These are phyloP conservation scores for Gossypium rotundifolium DNA, from an alignment of 345 rosid genomes.

Conservation along the genomic window DNA sequence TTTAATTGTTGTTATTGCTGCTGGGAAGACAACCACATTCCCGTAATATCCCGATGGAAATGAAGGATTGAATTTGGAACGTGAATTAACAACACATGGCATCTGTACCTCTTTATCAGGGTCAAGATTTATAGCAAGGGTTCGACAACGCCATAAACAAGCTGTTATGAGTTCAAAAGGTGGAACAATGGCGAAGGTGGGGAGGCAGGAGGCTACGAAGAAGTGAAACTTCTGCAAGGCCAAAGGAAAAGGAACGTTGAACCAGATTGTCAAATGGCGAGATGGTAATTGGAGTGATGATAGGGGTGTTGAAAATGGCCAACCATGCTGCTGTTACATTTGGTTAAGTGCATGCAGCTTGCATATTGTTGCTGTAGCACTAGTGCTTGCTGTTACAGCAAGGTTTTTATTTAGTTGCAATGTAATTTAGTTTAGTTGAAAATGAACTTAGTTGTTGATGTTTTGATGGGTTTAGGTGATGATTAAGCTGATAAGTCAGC, in stretches of 20 bases:
- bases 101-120: constrained; percentile 1
- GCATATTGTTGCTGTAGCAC: too few relatives aligned
- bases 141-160: constrained; percentile 9
- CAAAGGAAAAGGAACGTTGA: constrained; percentile 13
- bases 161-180: neutral
- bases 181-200: constrained; percentile 7
- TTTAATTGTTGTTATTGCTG: neutral
- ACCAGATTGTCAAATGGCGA: neutral
- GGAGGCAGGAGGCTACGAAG: constrained; percentile 10
- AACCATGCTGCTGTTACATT: too few relatives aligned
- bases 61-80: neutral
- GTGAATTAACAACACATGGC: neutral
- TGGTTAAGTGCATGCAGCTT: too few relatives aligned
- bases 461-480: too few relatives aligned
- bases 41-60: neutral
- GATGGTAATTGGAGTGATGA: neutral
- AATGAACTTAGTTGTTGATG: too few relatives aligned
- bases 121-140: neutral
- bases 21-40: neutral
- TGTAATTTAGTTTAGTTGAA: too few relatives aligned
- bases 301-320: too few relatives aligned
- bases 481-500: too few relatives aligned
- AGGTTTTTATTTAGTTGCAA: too few relatives aligned
- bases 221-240: neutral
- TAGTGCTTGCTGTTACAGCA: too few relatives aligned